Percentiles rank a stretch among this genome's conserved stretches.
Evolutionary conservation across 805 yeast genomes (phyloP).

Genomic region (Wickerhamomyces queroliae): DNA sequence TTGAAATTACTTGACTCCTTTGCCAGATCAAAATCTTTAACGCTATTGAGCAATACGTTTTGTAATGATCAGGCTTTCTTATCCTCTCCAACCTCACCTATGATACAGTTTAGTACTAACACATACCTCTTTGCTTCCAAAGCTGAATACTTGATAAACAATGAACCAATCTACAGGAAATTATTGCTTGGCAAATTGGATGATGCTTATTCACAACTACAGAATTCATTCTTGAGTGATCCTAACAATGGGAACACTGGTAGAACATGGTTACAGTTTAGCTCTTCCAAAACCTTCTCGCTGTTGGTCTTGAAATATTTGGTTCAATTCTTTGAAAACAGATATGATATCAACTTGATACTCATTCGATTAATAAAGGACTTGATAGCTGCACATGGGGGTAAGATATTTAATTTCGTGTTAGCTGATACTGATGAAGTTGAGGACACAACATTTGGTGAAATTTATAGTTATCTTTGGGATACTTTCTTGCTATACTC

Average conservation of each 20-base stretch:
- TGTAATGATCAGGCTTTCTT: not conserved
- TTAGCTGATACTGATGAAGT: not conserved
- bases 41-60: not conserved
- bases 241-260: not conserved
- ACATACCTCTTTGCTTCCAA: not conserved
- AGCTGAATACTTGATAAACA: not conserved
- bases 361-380: slow-evolving; percentile 8
- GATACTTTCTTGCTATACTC: slow-evolving; percentile 7
- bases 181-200: not conserved
- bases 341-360: slow-evolving; percentile 5
- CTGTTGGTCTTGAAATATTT: not conserved
- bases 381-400: slow-evolving; percentile 1
- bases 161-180: not conserved
- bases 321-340: slow-evolving; percentile 16
- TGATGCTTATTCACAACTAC: not conserved
- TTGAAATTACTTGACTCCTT: not conserved
- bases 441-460: slow-evolving; percentile 3
- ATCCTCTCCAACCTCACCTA: not conserved
- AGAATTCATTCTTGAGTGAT: not conserved
- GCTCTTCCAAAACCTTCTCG: not conserved
- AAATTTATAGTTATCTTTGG: slow-evolving; percentile 13
- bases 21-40: not conserved
- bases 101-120: not conserved
- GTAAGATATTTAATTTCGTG: slow-evolving; percentile 5
- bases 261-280: slow-evolving; percentile 1